Percentiles rank a stretch among this genome's conserved stretches.
Conservation (phyloP, 164 flowering plant species). For the Magnolia officinalis region DNA sequence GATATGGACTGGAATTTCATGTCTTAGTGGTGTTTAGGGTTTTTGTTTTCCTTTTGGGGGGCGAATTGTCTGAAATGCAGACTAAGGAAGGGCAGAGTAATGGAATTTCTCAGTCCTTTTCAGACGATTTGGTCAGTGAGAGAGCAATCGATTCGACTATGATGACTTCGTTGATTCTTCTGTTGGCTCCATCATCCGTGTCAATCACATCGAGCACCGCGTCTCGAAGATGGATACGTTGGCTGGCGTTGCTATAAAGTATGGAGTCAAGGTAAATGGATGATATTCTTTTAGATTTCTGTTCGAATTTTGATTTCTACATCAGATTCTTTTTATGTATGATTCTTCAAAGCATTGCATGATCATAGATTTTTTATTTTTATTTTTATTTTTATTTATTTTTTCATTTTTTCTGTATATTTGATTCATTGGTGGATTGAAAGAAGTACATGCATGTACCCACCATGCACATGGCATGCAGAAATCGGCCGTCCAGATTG, state of each 20-base stretch:
- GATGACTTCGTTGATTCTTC: conserved; percentile 1
- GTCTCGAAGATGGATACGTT: conserved; percentile 88
- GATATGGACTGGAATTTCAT: background rate
- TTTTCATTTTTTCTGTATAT: background rate
- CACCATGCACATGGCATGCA: too few species aligned
- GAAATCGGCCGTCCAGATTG: too few species aligned
- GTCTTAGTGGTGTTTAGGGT: too few species aligned
- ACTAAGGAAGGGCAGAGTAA: conserved; percentile 13
- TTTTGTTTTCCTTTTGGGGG: too few species aligned
- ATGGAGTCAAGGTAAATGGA: conserved; percentile 78
- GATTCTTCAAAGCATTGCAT: background rate
- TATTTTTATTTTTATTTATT: too few species aligned
- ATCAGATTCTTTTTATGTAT: too few species aligned
- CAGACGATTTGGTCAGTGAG: conserved; percentile 8
- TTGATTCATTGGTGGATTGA: too few species aligned
- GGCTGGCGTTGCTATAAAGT: conserved; percentile 86
- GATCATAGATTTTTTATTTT: background rate
- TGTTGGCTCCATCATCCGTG: background rate
- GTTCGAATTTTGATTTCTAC: background rate
- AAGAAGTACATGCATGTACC: too few species aligned
- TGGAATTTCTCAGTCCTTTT: conserved; percentile 9
- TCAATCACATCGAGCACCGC: conserved; percentile 50
- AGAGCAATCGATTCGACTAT: background rate
- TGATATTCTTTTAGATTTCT: background rate
- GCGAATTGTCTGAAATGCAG: conserved; percentile 12